Base-by-base conservation (phyloP, 2,329 filamentous ascomycete species). In the Nothophoma quercina region DNA sequence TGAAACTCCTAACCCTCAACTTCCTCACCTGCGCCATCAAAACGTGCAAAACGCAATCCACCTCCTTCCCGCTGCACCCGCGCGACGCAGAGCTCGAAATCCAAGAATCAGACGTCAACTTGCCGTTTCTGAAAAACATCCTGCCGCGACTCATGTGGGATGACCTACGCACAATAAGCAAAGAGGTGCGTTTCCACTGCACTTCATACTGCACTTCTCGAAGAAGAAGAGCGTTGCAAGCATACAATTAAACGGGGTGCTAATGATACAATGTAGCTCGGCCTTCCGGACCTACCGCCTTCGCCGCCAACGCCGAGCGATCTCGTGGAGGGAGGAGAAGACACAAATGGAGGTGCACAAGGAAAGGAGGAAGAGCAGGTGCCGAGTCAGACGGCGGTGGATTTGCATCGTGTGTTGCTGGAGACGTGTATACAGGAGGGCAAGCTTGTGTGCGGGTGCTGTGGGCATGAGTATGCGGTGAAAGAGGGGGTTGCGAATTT, bases 401-500 rank as follows among this genome's bases (percentile, higher is more conserved):
- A 96, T 63, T 77, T 97, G 68, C 93, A 98, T 74, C 83, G 85
- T 18, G 75, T 97, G 47, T 79, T 98, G 29, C 81, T 97, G 63
- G 90, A 98, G 82, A 99, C 95, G 54, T 89, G 92, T 67, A 90
- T 99, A 54, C 83, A 86, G 29, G 90, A 93, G 76, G 95, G 95
- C 3, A 93, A 90, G 76, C 81, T 99, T 60, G 89, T 93, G 5
- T 99, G 95, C 74, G 92, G 85, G 39, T 90, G 89, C 75, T 99
- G 95, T 72, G 91, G 90, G 39, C 93, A 98, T 72, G 91, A 96
- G 79, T 99, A 98, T 76, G 87, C 87, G 53, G 88, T 99, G 58
- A 93, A 95, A 72, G 93, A 99, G 77, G 95, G 95, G 5, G 96
- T 98, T 74, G 91, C 92, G 54, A 98, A 98, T 76, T 99, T 99